phyloP scores from a whole-genome alignment of 1,139 yeast species.

The Sugiyamaella xylanicola region DNA sequence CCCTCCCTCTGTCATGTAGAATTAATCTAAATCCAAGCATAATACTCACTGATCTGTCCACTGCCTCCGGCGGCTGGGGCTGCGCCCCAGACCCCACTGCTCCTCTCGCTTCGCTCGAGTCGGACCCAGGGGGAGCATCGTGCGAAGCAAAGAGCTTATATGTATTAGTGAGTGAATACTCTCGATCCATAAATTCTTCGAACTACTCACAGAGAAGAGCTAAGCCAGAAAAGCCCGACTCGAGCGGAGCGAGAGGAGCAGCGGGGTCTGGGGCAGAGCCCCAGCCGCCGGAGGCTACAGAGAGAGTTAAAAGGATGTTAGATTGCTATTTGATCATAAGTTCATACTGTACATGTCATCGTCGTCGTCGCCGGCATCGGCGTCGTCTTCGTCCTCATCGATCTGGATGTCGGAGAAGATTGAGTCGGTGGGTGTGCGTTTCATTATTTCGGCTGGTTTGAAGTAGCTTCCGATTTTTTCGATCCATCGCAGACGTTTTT shows the following conservation, averaged over 20 bases:
- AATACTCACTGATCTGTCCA: background rate
- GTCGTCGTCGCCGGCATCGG: constrained; percentile 49
- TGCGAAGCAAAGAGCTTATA: too few species aligned
- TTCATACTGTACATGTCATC: constrained; percentile 24
- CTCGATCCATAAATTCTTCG: too few species aligned
- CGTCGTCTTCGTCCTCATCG: constrained; percentile 56
- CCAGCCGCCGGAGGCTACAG: constrained; percentile 7
- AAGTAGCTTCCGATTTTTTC: constrained; percentile 85
- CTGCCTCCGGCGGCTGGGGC: constrained; percentile 14
- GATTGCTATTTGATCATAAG: constrained; percentile 14
- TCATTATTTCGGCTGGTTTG: constrained; percentile 60
- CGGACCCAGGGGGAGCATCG: background rate
- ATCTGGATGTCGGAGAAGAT: constrained; percentile 51
- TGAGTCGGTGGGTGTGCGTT: constrained; percentile 72
- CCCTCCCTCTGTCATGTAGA: constrained; percentile 11
- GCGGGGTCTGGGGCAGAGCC: constrained; percentile 4
- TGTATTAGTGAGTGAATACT: too few species aligned
- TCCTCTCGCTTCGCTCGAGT: constrained; percentile 2
- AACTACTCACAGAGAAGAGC: too few species aligned
- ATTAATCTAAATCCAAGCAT: constrained; percentile 16
- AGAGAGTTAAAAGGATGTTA: constrained; percentile 6
- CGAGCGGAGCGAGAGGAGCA: constrained; percentile 1
- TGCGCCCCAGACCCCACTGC: background rate
- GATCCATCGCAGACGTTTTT: constrained; percentile 88
- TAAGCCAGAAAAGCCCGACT: background rate